A percentile compares a stretch with the other conserved stretches of the same genome.
Conservation (phyloP, 768 basidiomycete species). For the Lentinula lateritia region DNA sequence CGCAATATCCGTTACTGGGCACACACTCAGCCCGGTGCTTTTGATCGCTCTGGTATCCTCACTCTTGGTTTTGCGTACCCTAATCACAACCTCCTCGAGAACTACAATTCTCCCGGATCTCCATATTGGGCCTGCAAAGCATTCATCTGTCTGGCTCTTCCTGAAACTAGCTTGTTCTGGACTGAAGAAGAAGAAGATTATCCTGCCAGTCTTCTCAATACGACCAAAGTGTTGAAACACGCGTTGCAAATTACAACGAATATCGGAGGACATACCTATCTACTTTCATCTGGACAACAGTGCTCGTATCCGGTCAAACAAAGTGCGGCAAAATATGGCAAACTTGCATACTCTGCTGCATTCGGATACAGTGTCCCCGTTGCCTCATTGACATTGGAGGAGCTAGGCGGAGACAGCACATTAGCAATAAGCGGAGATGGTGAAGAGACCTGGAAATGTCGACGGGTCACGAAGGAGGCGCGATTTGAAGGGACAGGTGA, state of each 20-base stretch:
- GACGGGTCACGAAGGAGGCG: constrained; percentile 59
- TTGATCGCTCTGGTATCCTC: constrained; percentile 58
- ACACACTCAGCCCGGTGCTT: constrained; percentile 51
- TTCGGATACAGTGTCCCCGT: constrained; percentile 76
- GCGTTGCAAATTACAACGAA: constrained; percentile 67
- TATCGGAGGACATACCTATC: constrained; percentile 58
- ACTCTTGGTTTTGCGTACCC: constrained; percentile 70
- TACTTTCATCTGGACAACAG: constrained; percentile 73
- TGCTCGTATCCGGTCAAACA: constrained; percentile 78
- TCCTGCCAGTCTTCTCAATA: constrained; percentile 41
- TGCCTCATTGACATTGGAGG: constrained; percentile 40
- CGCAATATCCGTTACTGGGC: constrained; percentile 73
- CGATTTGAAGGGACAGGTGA: constrained; percentile 33
- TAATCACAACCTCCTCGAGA: constrained; percentile 72
- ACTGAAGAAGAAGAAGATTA: constrained; percentile 58
- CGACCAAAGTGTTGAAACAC: constrained; percentile 47
- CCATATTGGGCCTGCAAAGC: constrained; percentile 83
- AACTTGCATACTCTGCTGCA: constrained; percentile 70
- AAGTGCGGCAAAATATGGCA: constrained; percentile 75
- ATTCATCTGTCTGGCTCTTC: constrained; percentile 60
- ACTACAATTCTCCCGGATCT: constrained; percentile 75
- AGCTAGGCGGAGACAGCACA: constrained; percentile 65
- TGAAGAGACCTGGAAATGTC: constrained; percentile 69
- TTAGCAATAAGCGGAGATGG: constrained; percentile 65
- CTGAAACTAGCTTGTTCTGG: constrained; percentile 72